Evolutionary conservation across 2,329 filamentous ascomycete species (phyloP), one percentile per base, ranked within the genome.

Genomic region (Penicillium sp.): DNA sequence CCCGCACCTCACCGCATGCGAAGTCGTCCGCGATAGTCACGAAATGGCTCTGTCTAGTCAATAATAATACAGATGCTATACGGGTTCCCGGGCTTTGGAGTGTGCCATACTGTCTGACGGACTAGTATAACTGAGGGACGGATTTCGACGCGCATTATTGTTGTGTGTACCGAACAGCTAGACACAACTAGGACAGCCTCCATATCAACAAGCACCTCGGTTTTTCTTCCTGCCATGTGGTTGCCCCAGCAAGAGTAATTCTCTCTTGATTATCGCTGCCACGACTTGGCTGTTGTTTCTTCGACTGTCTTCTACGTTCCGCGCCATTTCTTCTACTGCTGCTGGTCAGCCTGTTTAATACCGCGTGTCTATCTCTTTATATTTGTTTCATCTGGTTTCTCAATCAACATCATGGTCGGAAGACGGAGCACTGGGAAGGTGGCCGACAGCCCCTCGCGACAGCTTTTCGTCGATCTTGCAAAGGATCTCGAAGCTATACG

Each of bases 401-500:
- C 20, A n/a, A 26, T n/a, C 24, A 55, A 20, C 48, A 53, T 45
- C 42, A 58, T 58, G 56, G 51, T 54, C 9, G 45, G 28, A 40
- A 57, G 54, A n/a, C 42, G 52, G 11, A 57, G 55, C 20, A 42
- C 48, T 23, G 53, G 54, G 16, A 56, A 48, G 47, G 47, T 66
- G 6, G 46, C 71, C 52, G 74, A 75, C 60, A 74, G 71, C 47
- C 73, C 72, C 2, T 75, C 73, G 4, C 67, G 66, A 28, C 73
- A 76, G 60, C 68, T 75, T 2, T 65, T 76, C 18, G 62, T 67
- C 7, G 75, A 78, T 28, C 66, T 78, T 1, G 66, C 71, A 12
- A 65, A 64, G 18, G 73, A 76, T 18, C 66, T 78, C 11, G 70
- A 76, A 55, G 67, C 74, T 47, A 68, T 77, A 16, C 69, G 68